Conservation (phyloP, 2,329 filamentous ascomycete species). For the Aspergillus puulaauensis region DNA sequence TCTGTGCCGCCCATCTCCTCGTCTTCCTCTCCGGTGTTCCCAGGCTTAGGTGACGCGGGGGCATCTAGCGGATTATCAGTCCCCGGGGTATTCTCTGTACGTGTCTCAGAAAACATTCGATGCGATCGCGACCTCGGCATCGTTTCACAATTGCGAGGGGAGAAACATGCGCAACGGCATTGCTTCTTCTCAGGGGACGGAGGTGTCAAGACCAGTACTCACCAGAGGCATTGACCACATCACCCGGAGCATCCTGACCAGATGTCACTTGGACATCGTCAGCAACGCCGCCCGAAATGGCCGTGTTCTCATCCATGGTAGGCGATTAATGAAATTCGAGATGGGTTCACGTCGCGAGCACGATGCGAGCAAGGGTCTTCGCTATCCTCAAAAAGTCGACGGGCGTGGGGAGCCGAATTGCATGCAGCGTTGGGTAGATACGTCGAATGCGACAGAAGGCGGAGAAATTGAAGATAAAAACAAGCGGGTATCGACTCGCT, state of each 20-base stretch:
- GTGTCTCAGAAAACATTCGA: slow-evolving; percentile 32
- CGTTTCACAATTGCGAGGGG: slow-evolving; percentile 19
- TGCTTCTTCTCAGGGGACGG: slow-evolving; percentile 12
- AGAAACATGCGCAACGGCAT: not conserved
- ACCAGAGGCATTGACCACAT: slow-evolving; percentile 34
- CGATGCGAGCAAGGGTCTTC: slow-evolving; percentile 30
- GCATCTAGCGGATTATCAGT: slow-evolving; percentile 70
- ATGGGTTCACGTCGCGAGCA: slow-evolving; percentile 30
- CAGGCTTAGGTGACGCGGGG: slow-evolving; percentile 62
- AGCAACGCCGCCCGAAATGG: slow-evolving; percentile 25
- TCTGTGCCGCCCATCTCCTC: slow-evolving; percentile 75
- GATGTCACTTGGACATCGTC: slow-evolving; percentile 29
- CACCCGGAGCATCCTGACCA: slow-evolving; percentile 29
- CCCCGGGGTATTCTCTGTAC: slow-evolving; percentile 27
- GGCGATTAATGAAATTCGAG: slow-evolving; percentile 22
- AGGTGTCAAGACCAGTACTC: slow-evolving; percentile 16
- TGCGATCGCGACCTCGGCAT: slow-evolving; percentile 33
- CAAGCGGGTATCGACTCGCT: slow-evolving; percentile 8
- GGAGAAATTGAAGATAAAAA: not conserved
- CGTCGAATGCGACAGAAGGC: slow-evolving; percentile 1
- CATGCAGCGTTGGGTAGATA: slow-evolving; percentile 7
- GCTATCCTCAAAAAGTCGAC: slow-evolving; percentile 21
- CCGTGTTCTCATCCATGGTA: slow-evolving; percentile 39
- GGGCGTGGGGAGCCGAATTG: slow-evolving; percentile 10
- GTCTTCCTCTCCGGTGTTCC: slow-evolving; percentile 64